These are phyloP conservation scores for Brassica rapa DNA, from an alignment of 345 rosid genomes.

Conservation along the genomic window DNA sequence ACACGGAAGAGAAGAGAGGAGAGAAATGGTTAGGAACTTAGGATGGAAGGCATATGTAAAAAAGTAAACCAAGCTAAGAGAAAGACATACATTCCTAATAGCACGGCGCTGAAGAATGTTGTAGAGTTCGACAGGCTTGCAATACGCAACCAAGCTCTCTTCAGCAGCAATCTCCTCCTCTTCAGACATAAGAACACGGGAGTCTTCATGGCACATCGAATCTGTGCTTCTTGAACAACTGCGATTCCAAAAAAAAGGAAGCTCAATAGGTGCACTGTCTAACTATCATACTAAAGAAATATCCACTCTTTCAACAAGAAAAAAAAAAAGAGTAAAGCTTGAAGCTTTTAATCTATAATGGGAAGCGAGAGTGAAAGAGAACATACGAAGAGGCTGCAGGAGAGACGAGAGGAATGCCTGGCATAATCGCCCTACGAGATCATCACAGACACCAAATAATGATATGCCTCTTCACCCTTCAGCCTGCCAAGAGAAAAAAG, in stretches of 20 bases:
- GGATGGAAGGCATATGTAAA: background rate
- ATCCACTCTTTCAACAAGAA: background rate
- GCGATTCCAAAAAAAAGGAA: conserved; percentile 14
- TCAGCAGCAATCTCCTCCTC: conserved; percentile 93
- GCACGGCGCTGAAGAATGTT: conserved; percentile 93
- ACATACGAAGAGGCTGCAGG: conserved; percentile 82
- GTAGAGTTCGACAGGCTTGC: conserved; percentile 98
- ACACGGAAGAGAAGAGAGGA: conserved; percentile 17
- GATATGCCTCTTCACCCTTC: background rate
- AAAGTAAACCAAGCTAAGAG: conserved; percentile 4
- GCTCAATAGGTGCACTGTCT: background rate
- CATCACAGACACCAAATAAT: background rate
- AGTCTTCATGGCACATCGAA: conserved; percentile 93
- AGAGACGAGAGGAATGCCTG: conserved; percentile 83
- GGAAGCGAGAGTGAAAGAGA: background rate
- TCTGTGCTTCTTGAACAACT: conserved; percentile 82
- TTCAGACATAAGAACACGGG: conserved; percentile 67
- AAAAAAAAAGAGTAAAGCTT: background rate
- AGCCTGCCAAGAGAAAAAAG: background rate
- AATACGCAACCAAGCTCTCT: conserved; percentile 75
- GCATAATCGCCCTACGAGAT: conserved; percentile 62
- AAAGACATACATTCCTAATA: conserved; percentile 58
- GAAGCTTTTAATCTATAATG: background rate
- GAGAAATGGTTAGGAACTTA: background rate
- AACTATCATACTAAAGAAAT: background rate